Conservation (phyloP, 345 rosid species). For the Lepidium aucheri region DNA sequence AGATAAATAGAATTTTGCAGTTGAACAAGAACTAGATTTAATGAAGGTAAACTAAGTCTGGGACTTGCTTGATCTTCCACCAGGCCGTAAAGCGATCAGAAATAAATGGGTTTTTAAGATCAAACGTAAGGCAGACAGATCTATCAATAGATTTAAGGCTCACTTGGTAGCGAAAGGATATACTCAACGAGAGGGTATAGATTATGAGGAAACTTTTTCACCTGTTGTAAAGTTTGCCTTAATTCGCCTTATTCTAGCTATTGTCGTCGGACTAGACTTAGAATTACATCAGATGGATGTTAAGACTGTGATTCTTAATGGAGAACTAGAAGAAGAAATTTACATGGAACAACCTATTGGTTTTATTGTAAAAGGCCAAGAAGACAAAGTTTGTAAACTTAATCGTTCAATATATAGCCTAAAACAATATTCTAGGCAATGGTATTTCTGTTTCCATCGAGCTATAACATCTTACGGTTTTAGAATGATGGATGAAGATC, state of each 20-base stretch:
- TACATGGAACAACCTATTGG: background rate
- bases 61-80: no score
- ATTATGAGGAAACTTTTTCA: background rate
- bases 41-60: conserved; percentile 1
- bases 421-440: background rate
- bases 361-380: background rate
- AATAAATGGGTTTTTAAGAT: background rate
- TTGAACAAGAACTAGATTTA: no score
- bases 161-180: background rate
- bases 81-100: background rate
- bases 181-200: background rate
- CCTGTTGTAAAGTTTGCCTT: background rate
- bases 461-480: background rate
- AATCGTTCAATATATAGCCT: background rate
- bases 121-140: background rate
- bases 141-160: background rate
- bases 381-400: background rate
- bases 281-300: background rate
- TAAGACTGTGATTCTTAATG: background rate
- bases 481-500: background rate
- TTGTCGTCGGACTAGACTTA: background rate
- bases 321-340: background rate
- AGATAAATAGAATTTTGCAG: no score
- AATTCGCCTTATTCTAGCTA: background rate
- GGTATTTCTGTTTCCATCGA: background rate